Base-by-base conservation (phyloP, 345 rosid genomes). In the Eucalyptus microcorys region DNA sequence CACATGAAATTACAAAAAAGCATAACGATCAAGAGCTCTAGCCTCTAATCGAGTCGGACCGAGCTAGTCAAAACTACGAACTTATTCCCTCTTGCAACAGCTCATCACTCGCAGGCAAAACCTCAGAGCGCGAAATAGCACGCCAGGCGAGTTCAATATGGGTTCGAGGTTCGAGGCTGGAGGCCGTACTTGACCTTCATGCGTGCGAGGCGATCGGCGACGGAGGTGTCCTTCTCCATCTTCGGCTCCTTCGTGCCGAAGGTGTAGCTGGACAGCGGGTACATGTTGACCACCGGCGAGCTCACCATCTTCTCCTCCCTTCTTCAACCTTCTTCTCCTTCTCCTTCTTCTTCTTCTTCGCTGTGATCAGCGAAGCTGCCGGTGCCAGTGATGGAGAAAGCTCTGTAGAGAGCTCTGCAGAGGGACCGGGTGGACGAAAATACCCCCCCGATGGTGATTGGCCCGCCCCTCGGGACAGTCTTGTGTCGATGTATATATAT, bases 181-280 rank as follows among this genome's bases (percentile, higher is more conserved):
- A 71, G 45, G 14, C 14, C 83, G 83, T 93, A 98, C 99, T 97
- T 98, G 94, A 95, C 94, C 96, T 96, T 97, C 99, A 97, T 97
- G 90, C 99, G 99, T 90, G 99, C 99, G 64, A 97, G 98, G 47
- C 99, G 98, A 91, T 97, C 99, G 43, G 99, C 98, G 87, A 96
- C 99, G 89, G 99, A 98, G 86, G 98, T 98, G 89, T 98, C 99
- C 91, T 96, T 97, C 92, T 97, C 99, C 92, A 98, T 94, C 95
- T 98, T 98, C 24, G 99, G 98, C 91, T 97, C 99, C 89, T 98
- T 97, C 87, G 97, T 95, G 84, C 99, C 97, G 89, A 96, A 98
- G 84, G 99, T 96, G 94, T 98, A 97, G 94, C 98, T 97, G 81
- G 99, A 93, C 79, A 97, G 93, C 66, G 99, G 99, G 87, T 98